Conservation (phyloP, 495 filamentous ascomycete genomes). For the Parachaetomium inaequale region DNA sequence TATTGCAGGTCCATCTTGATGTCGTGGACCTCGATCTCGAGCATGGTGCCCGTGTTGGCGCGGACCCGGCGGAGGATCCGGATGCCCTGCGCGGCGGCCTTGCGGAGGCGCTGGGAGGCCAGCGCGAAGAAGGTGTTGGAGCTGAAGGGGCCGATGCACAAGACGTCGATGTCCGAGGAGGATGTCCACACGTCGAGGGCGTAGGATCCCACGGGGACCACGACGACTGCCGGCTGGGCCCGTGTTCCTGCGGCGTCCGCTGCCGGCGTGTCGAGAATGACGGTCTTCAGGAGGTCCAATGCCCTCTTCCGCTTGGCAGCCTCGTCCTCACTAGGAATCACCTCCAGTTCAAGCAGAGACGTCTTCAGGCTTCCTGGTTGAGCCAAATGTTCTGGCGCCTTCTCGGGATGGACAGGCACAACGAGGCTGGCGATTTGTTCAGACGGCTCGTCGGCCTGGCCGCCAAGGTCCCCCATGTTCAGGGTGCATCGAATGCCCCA, state of each 20-base stretch:
- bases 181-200: slow-evolving; percentile 54
- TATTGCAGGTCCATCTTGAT: slow-evolving; percentile 59
- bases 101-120: slow-evolving; percentile 48
- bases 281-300: slow-evolving; percentile 40
- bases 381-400: slow-evolving; percentile 24
- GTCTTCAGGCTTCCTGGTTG: slow-evolving; percentile 25
- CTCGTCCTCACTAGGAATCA: slow-evolving; percentile 45
- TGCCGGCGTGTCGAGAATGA: slow-evolving; percentile 32
- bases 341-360: slow-evolving; percentile 27
- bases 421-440: slow-evolving; percentile 21
- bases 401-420: slow-evolving; percentile 26
- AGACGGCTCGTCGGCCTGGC: slow-evolving; percentile 5
- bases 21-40: slow-evolving; percentile 49
- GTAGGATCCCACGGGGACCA: slow-evolving; percentile 59
- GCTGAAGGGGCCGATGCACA: slow-evolving; percentile 55
- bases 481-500: slow-evolving; percentile 52
- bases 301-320: slow-evolving; percentile 38
- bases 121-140: slow-evolving; percentile 53
- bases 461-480: slow-evolving; percentile 17
- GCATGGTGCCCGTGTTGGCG: slow-evolving; percentile 50
- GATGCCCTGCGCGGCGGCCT: slow-evolving; percentile 38
- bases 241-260: slow-evolving; percentile 1
- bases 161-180: slow-evolving; percentile 55
- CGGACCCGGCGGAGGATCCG: slow-evolving; percentile 51
- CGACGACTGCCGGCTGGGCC: slow-evolving; percentile 36